Evolutionary conservation across 371 early-diverging fungal species (phyloP), one percentile per base, ranked within the genome.

Genomic region (Mortierella sp.): DNA sequence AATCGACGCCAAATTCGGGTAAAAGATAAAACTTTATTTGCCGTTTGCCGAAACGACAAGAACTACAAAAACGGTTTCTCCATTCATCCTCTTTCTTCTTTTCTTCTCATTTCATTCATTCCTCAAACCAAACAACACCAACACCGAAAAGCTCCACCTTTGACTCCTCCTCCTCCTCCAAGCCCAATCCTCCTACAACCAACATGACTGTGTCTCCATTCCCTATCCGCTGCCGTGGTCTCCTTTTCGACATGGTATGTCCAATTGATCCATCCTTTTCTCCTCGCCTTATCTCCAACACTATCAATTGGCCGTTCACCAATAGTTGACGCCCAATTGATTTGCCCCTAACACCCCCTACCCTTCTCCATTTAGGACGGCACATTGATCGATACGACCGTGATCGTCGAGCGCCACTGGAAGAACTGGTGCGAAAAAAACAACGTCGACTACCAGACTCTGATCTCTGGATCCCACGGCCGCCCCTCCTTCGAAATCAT

Each of bases 401-500:
- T 43, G 16, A 79, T 79, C 45, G 85, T 86, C 22, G 86, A 86
- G 43, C 79, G 79, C 64, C 71, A 86, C 43, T 86, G 86, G 86
- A 71, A 79, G 39, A 4, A 39, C 11, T 85, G 82, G 84, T 79
- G 80, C 53, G 68, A 63, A 22, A 61, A 45, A 4, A 74, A 88
- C 58, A 66, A 76, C 61, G 76, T 90, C 52, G 83, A 85, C 50
- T 83, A 76, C 3, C 66, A 72, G 3, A 68, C 65, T 2, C 74
- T 90, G 5, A 71, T 89, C 43, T 70, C 71, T 22, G 84, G 72
- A 26, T 88, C 86, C 61, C 90, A 90, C 53, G 90, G 90, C 11
- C 79, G 88, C 16, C 89, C 88, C 1, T 88, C 89, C 10, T 79
- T 86, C 16, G 85, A 88, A 48, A 83, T 90, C 24, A 81, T 90